phyloP scores from a whole-genome alignment of 164 flowering plant species.

The Warburgia ugandensis region DNA sequence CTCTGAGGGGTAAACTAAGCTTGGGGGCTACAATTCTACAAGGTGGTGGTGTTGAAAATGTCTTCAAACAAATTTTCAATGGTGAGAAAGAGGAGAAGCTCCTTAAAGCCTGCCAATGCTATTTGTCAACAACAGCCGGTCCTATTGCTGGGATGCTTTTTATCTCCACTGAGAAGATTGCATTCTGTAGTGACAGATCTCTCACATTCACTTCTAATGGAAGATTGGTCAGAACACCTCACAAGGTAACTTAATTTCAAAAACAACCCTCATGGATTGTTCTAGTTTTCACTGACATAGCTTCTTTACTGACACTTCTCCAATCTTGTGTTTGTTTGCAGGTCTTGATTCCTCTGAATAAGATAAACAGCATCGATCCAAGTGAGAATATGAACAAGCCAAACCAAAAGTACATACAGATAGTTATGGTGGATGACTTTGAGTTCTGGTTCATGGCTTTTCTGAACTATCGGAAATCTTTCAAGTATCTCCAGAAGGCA shows the following conservation, averaged over 20 bases:
- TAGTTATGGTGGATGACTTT: conserved; percentile 34
- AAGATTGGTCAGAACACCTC: conserved; percentile 22
- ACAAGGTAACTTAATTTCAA: conserved; percentile 27
- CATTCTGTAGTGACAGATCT: conserved; percentile 44
- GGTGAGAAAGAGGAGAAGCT: conserved; percentile 36
- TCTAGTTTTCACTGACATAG: too few relatives aligned
- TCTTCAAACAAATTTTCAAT: conserved; percentile 27
- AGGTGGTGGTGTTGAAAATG: conserved; percentile 35
- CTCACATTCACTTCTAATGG: conserved; percentile 29
- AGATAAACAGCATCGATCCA: conserved; percentile 25
- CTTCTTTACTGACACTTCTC: not conserved
- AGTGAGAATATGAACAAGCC: conserved; percentile 33
- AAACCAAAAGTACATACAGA: conserved; percentile 36
- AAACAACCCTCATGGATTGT: too few relatives aligned
- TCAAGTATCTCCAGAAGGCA: conserved; percentile 26
- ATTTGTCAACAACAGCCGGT: conserved; percentile 46
- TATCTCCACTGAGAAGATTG: conserved; percentile 35
- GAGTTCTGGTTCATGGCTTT: conserved; percentile 62
- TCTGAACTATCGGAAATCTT: conserved; percentile 34
- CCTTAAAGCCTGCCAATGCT: conserved; percentile 41
- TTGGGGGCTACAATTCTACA: conserved; percentile 37
- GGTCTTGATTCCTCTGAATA: conserved; percentile 37
- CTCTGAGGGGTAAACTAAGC: conserved; percentile 40
- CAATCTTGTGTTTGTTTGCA: conserved; percentile 14
- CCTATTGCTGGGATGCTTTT: conserved; percentile 55